A percentile compares a stretch with the other conserved stretches of the same genome.
phyloP scores from a whole-genome alignment of 1,284 basidiomycete genomes.

The Thecaphora thlaspeos region DNA sequence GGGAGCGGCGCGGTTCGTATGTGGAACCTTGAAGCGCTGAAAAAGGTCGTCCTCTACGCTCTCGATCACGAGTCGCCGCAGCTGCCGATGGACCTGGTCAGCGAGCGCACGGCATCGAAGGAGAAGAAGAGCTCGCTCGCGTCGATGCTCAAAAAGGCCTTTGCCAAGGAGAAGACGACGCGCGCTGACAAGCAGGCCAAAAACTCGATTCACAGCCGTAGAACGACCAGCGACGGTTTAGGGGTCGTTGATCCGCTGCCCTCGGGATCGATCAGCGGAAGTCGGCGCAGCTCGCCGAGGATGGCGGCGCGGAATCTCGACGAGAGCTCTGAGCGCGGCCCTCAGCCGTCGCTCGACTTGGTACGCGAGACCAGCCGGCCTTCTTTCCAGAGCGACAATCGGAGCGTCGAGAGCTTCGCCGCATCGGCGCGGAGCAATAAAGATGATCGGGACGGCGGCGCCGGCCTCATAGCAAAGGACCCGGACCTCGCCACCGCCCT shows the following conservation, averaged over 20 bases:
- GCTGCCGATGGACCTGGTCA: slow-evolving; percentile 25
- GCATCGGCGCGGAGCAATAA: not conserved
- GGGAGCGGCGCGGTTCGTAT: slow-evolving; percentile 34
- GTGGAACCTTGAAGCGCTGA: slow-evolving; percentile 44
- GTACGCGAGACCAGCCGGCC: not conserved
- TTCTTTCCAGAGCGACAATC: not conserved
- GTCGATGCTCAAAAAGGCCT: slow-evolving; percentile 30
- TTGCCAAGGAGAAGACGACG: slow-evolving; percentile 7
- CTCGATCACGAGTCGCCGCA: slow-evolving; percentile 16
- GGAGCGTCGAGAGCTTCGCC: not conserved
- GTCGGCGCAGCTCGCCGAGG: not conserved
- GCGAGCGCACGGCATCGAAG: slow-evolving; percentile 2
- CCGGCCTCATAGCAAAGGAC: slow-evolving; percentile 5
- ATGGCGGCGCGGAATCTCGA: not conserved
- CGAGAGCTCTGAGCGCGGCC: not conserved
- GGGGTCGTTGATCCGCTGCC: slow-evolving; percentile 4
- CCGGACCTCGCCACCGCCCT: slow-evolving; percentile 16
- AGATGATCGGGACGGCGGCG: not conserved
- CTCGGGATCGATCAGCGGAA: not conserved
- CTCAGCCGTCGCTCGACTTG: not conserved
- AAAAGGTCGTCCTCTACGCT: slow-evolving; percentile 31
- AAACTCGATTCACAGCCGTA: not conserved
- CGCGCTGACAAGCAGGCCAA: not conserved
- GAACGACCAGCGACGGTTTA: not conserved
- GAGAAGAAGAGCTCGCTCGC: slow-evolving; percentile 14